These are phyloP conservation scores for Chaetomium fimeti DNA, from an alignment of 495 filamentous ascomycete genomes.

Conservation along the genomic window DNA sequence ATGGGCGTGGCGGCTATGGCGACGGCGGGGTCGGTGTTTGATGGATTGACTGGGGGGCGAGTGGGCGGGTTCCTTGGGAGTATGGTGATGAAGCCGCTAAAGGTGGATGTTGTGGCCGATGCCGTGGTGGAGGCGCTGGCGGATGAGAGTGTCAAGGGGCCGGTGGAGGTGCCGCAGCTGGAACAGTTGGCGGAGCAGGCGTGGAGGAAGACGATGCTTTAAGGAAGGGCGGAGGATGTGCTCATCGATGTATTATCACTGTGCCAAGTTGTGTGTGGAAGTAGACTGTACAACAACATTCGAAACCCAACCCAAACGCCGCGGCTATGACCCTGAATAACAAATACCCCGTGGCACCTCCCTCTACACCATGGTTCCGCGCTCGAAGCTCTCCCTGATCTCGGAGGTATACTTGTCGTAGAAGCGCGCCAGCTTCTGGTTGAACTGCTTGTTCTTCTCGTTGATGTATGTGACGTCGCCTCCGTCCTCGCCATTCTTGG, in stretches of 20 bases:
- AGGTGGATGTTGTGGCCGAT: conserved; percentile 80
- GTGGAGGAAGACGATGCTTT: conserved; percentile 83
- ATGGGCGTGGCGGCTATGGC: conserved; percentile 76
- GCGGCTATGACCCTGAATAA: conserved; percentile 4
- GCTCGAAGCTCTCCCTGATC: conserved; percentile 96
- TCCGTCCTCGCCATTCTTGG: conserved; percentile 69
- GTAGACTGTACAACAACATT: conserved; percentile 21
- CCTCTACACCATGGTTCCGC: conserved; percentile 77
- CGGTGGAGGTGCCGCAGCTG: conserved; percentile 65
- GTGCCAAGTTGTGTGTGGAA: conserved; percentile 8
- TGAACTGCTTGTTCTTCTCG: conserved; percentile 99
- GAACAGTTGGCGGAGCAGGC: conserved; percentile 70
- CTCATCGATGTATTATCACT: conserved; percentile 4
- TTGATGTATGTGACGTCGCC: conserved; percentile 98
- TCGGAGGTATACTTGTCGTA: conserved; percentile 99
- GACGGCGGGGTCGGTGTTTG: conserved; percentile 65
- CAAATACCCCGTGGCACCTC: conserved; percentile 19
- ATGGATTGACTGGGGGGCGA: conserved; percentile 68
- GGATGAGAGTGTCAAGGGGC: conserved; percentile 65
- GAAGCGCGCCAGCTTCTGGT: conserved; percentile 90
- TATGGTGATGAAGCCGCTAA: conserved; percentile 79
- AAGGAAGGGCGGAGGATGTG: conserved; percentile 24
- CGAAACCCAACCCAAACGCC: conserved; percentile 25
- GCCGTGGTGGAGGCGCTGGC: conserved; percentile 77
- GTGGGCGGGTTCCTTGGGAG: conserved; percentile 72